Base-by-base conservation (phyloP, 2,329 filamentous ascomycete species). In the Beauveria medogensis region DNA sequence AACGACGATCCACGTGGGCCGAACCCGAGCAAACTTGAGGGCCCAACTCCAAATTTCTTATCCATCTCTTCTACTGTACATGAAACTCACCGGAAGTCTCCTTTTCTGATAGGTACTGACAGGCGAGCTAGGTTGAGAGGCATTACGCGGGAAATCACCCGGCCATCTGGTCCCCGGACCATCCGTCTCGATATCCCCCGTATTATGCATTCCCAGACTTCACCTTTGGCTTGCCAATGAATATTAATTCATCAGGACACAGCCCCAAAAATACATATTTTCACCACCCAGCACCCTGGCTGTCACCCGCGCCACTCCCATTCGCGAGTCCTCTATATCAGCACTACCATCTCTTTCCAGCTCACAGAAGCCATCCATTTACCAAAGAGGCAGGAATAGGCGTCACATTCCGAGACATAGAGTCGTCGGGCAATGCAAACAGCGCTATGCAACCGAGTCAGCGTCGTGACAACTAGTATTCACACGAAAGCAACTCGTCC, bases 381-480 rank as follows among this genome's bases (percentile, higher is more conserved):
- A 1, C 30, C 7, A 20, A 30, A 43, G 24, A 34, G 41, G 18
- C 26, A n/a, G 8, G 20, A 3, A 5, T 5, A 5, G 26, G n/a
- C 8, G 24, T 34, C 58, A 9, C 16, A 26, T 12, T 8, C 1
- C 28, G 24, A 18, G 28, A 50, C 20, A 54, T 30, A 24, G 24
- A 34, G 10, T 43, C 58, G 30, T 18, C 51, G 34, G 5, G 30
- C 14, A 30, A 18, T 37, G 20, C 5, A 54, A 47, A 34, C 12
- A 47, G n/a, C 46, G 41, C 46, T 56, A 50, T 56, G 54, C 40
- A 52, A 22, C 53, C 47, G 46, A 22, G n/a, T 16, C 16, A 34
- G 16, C 60, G 12, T 48, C 60, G 60, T 61, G 60, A 54, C 48
- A 61, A 61, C 54, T 61, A 61, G 60, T 46, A 57, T 34, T 61